Evolutionary conservation across 768 basidiomycete genomes (phyloP).

Genomic region (Tylopilus intermedius): DNA sequence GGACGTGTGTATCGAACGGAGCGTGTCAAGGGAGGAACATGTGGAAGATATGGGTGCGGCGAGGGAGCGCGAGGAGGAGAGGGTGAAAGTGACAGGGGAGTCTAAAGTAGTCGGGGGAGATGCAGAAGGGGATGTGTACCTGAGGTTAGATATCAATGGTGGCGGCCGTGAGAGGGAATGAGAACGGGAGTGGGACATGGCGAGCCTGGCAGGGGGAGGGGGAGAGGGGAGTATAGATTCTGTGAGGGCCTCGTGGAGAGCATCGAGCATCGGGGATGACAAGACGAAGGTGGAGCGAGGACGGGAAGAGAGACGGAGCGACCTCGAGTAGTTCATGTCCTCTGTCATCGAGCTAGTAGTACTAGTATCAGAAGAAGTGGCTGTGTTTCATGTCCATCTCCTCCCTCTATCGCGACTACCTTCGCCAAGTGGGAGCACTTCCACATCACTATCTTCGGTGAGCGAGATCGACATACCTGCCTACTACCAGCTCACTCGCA

Average conservation of each 20-base stretch:
- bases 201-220: constrained; percentile 42
- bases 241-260: constrained; percentile 43
- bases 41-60: constrained; percentile 24
- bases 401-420: constrained; percentile 37
- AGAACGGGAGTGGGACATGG: constrained; percentile 32
- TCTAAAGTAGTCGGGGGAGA: constrained; percentile 43
- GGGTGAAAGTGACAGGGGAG: constrained; percentile 10
- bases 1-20: constrained; percentile 41
- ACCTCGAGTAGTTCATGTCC: constrained; percentile 2
- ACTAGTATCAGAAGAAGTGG: constrained; percentile 12
- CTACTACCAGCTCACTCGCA: not conserved
- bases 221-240: constrained; percentile 37
- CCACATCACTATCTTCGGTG: constrained; percentile 47
- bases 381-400: constrained; percentile 13
- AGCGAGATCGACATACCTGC: not conserved
- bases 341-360: constrained; percentile 4
- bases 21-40: constrained; percentile 53
- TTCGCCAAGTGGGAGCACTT: constrained; percentile 39
- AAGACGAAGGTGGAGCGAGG: not conserved
- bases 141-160: constrained; percentile 49
- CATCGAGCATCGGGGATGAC: constrained; percentile 31
- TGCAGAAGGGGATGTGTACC: constrained; percentile 59
- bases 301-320: constrained; percentile 15
- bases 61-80: constrained; percentile 16
- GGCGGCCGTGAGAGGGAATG: constrained; percentile 41